Conservation (phyloP, 768 basidiomycete species). For the Leucocoprinus birnbaumii region DNA sequence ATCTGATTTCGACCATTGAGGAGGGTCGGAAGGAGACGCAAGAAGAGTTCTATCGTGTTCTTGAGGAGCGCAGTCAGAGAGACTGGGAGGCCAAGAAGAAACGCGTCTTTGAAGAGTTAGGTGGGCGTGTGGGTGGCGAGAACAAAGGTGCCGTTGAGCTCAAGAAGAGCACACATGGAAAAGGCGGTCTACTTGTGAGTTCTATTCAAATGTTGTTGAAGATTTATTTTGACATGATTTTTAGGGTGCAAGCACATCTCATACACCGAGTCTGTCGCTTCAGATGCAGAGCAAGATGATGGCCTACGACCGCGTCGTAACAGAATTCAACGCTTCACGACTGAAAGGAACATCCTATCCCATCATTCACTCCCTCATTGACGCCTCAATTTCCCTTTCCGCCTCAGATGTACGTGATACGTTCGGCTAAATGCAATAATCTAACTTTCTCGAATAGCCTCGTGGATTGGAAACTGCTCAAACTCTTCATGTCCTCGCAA, state of each 20-base stretch:
- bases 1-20: conserved; percentile 91
- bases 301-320: conserved; percentile 84
- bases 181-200: conserved; percentile 51
- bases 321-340: conserved; percentile 73
- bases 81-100: conserved; percentile 94
- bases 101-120: conserved; percentile 86
- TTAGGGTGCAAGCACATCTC: conserved; percentile 22
- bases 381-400: conserved; percentile 58
- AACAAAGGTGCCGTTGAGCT: conserved; percentile 51
- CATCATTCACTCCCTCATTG: conserved; percentile 67
- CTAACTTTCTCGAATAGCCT: conserved; percentile 28
- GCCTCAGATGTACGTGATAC: conserved; percentile 50
- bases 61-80: conserved; percentile 70
- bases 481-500: conserved; percentile 70
- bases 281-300: conserved; percentile 96
- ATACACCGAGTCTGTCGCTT: conserved; percentile 54
- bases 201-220: neutral
- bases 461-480: conserved; percentile 60
- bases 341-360: conserved; percentile 73
- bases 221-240: neutral
- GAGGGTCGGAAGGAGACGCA: conserved; percentile 85
- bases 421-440: neutral
- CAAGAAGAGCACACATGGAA: conserved; percentile 61
- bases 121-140: conserved; percentile 59
- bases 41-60: conserved; percentile 76